Base-by-base conservation (phyloP, 371 early-diverging fungal genomes). In the Haplosporangium sp. region DNA sequence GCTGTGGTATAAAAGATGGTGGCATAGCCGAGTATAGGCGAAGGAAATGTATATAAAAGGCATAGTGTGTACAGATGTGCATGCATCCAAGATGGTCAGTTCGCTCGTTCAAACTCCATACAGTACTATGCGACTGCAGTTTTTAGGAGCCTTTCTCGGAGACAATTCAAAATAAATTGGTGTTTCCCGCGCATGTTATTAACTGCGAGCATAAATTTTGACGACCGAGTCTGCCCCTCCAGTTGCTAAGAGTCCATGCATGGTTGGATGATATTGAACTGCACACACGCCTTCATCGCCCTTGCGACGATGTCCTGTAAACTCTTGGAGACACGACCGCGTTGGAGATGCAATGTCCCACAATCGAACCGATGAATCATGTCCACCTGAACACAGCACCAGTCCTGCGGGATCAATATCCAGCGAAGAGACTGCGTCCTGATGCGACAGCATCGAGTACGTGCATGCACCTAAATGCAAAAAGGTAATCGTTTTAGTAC, bases 141-240 rank as follows among this genome's bases (percentile, higher is more conserved):
- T n/a, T n/a, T n/a, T n/a, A 29, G 29, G 29, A 29, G 29, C 4
- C 29, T 29, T 29, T 29, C 29, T 29, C 29, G 29, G 29, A 29
- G 29, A 29, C 29, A 29, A 29, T 29, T 29, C 29, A 29, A 29
- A 29, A 29, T 29, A 29, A 29, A 29, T 29, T 29, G 29, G 29
- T 29, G 29, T n/a, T 54, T 11, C 45, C 16, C 7, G 5, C 16
- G 8, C 5, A n/a, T 10, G 20, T 9, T 5, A 36, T 68, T 21
- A 79, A 14, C 54, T 51, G 11, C 71, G 46, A 10, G 66, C 64
- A 58, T 89, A 90, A 45, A 90, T 68, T 67, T 92, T 92, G 16
- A 90, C 84, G 36, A 88, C 84, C 40, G 87, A 86, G 72, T 95
- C 95, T 5, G 94, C 94, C 12, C 95, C 95, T 55, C 90, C 92